Evolutionary conservation across 1,284 basidiomycete species (phyloP).

Genomic region (Termitomyces sp.): DNA sequence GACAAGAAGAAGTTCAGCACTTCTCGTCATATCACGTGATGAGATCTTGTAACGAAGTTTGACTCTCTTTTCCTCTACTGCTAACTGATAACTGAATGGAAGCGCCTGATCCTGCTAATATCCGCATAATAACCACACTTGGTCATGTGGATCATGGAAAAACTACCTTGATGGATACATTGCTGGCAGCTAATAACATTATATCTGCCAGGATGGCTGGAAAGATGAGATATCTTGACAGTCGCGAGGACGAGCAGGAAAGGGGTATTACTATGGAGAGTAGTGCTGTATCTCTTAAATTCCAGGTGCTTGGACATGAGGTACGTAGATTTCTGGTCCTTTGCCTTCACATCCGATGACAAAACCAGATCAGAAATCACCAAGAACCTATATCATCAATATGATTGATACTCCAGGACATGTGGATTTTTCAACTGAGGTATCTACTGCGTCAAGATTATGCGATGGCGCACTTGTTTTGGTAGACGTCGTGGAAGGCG

Average conservation of each 20-base stretch:
- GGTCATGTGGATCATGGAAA: conserved; percentile 92
- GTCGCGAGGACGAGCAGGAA: conserved; percentile 95
- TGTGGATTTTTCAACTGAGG: conserved; percentile 97
- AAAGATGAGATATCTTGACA: conserved; percentile 94
- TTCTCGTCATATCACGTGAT: conserved; percentile 20
- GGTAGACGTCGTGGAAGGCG: conserved; percentile 98
- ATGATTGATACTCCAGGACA: conserved; percentile 99
- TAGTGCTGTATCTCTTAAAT: conserved; percentile 86
- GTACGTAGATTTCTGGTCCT: conserved; percentile 22
- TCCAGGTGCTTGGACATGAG: conserved; percentile 66
- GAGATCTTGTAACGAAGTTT: background rate
- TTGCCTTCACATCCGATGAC: conserved; percentile 21
- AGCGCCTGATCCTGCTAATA: conserved; percentile 47
- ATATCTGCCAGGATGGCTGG: conserved; percentile 95
- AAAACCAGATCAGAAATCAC: conserved; percentile 39
- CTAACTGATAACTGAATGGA: conserved; percentile 33
- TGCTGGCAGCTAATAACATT: conserved; percentile 97
- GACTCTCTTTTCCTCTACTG: background rate
- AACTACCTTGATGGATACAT: conserved; percentile 91
- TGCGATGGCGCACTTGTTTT: conserved; percentile 96
- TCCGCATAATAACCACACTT: conserved; percentile 76
- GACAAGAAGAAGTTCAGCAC: background rate
- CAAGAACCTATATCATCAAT: conserved; percentile 77
- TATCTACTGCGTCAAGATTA: conserved; percentile 88
- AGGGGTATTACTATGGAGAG: conserved; percentile 99